These are phyloP conservation scores for Colletotrichum costaricense DNA, from an alignment of 2,329 filamentous ascomycete genomes.

Conservation along the genomic window DNA sequence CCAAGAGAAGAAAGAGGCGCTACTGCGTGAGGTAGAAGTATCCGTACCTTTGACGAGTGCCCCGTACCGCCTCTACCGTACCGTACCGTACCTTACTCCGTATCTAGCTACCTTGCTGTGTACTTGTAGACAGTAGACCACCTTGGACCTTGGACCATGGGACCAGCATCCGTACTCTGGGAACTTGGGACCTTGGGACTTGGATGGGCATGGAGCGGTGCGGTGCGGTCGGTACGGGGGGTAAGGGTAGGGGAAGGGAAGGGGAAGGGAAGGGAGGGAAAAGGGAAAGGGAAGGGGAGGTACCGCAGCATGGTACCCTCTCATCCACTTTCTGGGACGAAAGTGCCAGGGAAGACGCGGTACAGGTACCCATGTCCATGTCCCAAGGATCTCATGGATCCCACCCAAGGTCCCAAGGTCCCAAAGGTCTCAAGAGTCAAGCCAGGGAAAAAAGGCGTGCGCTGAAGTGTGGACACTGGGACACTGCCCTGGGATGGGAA, in stretches of 20 bases:
- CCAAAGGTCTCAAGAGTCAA: neutral
- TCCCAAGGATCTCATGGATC: neutral
- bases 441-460: neutral
- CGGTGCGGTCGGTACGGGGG: conserved; percentile 31
- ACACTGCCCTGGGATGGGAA: no score
- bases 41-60: conserved; percentile 5
- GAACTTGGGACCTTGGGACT: conserved; percentile 9
- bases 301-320: neutral
- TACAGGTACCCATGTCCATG: neutral
- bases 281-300: neutral
- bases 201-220: conserved; percentile 21
- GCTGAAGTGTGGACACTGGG: neutral
- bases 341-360: conserved; percentile 9
- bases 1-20: conserved; percentile 22
- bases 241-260: conserved; percentile 2
- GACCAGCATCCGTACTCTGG: conserved; percentile 7
- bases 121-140: neutral
- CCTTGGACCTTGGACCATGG: neutral
- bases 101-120: neutral
- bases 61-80: neutral
- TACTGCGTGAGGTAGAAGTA: conserved; percentile 14
- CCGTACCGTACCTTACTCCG: neutral
- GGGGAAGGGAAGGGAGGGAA: neutral
- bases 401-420: neutral
- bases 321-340: neutral